Evolutionary conservation across 2,329 filamentous ascomycete genomes (phyloP).

Genomic region (Verticillium isaacii): DNA sequence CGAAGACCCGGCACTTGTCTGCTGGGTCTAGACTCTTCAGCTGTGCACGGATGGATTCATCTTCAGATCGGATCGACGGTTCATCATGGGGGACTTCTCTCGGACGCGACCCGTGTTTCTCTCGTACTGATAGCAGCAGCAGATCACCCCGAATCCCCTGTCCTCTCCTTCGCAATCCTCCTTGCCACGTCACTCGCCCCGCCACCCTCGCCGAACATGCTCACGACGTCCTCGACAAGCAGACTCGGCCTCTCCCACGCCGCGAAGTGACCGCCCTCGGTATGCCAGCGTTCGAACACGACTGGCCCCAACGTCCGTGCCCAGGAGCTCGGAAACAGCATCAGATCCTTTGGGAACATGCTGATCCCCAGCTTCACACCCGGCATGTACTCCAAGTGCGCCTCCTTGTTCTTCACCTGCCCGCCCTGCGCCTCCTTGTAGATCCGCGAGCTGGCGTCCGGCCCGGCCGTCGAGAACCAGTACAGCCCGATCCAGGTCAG

Average conservation of each 20-base stretch:
- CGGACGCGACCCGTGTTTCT: not conserved
- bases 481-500: constrained; percentile 73
- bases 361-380: constrained; percentile 40
- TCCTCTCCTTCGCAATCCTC: constrained; percentile 1
- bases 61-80: not conserved
- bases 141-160: not conserved
- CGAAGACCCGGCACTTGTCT: not conserved
- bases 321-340: constrained; percentile 50
- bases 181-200: constrained; percentile 33
- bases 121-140: not conserved
- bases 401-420: constrained; percentile 4
- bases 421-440: constrained; percentile 60
- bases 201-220: constrained; percentile 52
- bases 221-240: constrained; percentile 46
- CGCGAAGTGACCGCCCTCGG: constrained; percentile 56
- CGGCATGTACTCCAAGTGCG: constrained; percentile 32
- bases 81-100: not conserved
- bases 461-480: constrained; percentile 63
- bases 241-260: constrained; percentile 52
- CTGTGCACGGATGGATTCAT: not conserved
- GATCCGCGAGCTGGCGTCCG: constrained; percentile 62
- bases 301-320: constrained; percentile 54
- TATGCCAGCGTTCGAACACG: constrained; percentile 48
- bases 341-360: constrained; percentile 55
- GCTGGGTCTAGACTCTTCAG: not conserved